A percentile compares a stretch with the other conserved stretches of the same genome.
Conservation (phyloP, 345 rosid genomes). For the Acer negundo region DNA sequence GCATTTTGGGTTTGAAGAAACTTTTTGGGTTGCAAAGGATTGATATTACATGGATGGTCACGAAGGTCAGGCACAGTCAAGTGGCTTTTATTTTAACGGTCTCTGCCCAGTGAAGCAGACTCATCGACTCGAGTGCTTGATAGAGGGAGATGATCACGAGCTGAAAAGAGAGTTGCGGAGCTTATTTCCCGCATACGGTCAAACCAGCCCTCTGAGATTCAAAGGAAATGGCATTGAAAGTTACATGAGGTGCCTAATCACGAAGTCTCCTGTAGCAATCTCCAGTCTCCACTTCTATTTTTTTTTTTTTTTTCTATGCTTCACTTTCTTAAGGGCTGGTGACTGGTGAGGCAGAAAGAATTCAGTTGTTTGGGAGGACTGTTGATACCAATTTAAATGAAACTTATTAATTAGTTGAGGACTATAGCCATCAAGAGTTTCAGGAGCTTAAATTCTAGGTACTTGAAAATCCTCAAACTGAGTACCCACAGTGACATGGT, state of each 20-base stretch:
- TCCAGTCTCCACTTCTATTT: neutral
- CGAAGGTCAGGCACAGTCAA: slow-evolving; percentile 39
- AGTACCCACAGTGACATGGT: neutral
- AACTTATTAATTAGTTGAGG: neutral
- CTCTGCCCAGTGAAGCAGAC: slow-evolving; percentile 48
- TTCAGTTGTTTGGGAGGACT: neutral
- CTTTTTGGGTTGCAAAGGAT: neutral
- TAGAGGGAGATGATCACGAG: slow-evolving; percentile 46
- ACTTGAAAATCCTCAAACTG: neutral
- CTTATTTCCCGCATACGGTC: slow-evolving; percentile 61
- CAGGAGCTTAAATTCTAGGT: neutral
- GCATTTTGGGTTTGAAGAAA: neutral
- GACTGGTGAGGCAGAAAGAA: neutral
- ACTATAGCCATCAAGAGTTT: neutral
- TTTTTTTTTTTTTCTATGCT: neutral
- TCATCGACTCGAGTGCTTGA: slow-evolving; percentile 40
- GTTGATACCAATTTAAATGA: neutral
- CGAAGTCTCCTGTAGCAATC: slow-evolving; percentile 8
- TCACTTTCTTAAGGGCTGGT: neutral
- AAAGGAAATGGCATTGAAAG: slow-evolving; percentile 52
- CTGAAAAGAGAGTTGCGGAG: slow-evolving; percentile 53
- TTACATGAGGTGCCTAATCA: slow-evolving; percentile 49
- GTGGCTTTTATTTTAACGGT: slow-evolving; percentile 48
- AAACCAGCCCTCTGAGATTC: slow-evolving; percentile 46
- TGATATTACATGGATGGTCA: slow-evolving; percentile 47